phyloP scores from a whole-genome alignment of 2,329 filamentous ascomycete species.

The Knufia petricola region DNA sequence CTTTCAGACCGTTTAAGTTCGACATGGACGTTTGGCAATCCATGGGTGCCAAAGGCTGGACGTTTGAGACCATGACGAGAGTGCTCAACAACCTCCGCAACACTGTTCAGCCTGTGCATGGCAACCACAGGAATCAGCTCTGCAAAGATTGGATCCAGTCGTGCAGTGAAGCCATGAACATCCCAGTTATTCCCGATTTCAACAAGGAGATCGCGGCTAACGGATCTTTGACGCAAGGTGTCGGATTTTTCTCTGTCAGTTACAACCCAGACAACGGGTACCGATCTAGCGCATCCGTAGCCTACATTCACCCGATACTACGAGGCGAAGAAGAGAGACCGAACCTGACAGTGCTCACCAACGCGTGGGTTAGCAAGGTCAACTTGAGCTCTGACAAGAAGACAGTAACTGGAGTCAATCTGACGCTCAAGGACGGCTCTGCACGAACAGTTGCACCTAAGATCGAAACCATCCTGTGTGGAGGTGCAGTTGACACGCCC shows the following conservation, averaged over 20 bases:
- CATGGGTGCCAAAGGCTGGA: slow-evolving; percentile 75
- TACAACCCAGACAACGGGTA: slow-evolving; percentile 85
- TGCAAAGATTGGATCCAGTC: slow-evolving; percentile 83
- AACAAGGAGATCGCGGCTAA: slow-evolving; percentile 69
- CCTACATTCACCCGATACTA: slow-evolving; percentile 86
- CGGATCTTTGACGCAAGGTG: slow-evolving; percentile 63
- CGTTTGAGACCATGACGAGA: slow-evolving; percentile 73
- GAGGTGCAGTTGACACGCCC: slow-evolving; percentile 73
- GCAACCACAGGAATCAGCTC: slow-evolving; percentile 76
- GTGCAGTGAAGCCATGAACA: slow-evolving; percentile 67
- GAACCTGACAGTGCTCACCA: slow-evolving; percentile 77
- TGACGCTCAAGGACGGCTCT: slow-evolving; percentile 54
- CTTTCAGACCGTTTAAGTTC: slow-evolving; percentile 82
- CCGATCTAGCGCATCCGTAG: slow-evolving; percentile 76
- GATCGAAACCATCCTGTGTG: slow-evolving; percentile 68
- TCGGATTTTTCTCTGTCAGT: slow-evolving; percentile 83
- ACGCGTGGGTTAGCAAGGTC: slow-evolving; percentile 77
- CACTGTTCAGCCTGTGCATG: slow-evolving; percentile 81
- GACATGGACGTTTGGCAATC: slow-evolving; percentile 77
- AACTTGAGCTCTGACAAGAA: slow-evolving; percentile 53
- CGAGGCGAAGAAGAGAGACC: slow-evolving; percentile 70
- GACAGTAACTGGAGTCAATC: slow-evolving; percentile 61
- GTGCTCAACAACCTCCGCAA: slow-evolving; percentile 76
- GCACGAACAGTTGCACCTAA: slow-evolving; percentile 51
- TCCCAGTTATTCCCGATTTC: slow-evolving; percentile 76